A percentile compares a stretch with the other conserved stretches of the same genome.
These are phyloP conservation scores for Paramecium biaurelia DNA, from an alignment of 73 alveolate species.

Conservation along the genomic window DNA sequence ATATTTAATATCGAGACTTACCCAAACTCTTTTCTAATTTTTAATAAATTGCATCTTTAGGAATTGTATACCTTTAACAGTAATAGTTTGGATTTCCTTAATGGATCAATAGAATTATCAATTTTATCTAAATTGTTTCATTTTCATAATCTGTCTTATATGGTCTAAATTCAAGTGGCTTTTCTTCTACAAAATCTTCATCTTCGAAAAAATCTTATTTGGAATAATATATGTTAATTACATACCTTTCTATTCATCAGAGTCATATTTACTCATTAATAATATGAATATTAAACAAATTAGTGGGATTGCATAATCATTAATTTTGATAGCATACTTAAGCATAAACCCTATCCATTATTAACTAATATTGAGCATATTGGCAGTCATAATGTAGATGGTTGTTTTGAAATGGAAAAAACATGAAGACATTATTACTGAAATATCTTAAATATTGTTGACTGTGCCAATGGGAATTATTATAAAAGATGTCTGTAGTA, in stretches of 20 bases:
- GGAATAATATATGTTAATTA: background rate
- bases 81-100: background rate
- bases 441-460: background rate
- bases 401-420: background rate
- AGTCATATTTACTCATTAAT: background rate
- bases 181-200: slow-evolving; percentile 21
- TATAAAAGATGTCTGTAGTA: background rate
- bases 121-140: slow-evolving; percentile 35
- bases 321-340: background rate
- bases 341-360: background rate
- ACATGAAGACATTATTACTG: background rate
- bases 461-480: slow-evolving; percentile 11
- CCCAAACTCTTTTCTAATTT: slow-evolving; percentile 66
- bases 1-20: background rate
- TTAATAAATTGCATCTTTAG: slow-evolving; percentile 61
- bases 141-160: background rate
- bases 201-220: background rate
- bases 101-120: background rate
- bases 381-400: background rate
- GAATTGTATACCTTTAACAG: background rate
- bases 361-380: background rate
- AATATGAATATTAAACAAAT: background rate
- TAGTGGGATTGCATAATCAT: slow-evolving; percentile 16
- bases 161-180: background rate
- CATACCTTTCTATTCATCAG: background rate